phyloP scores from a whole-genome alignment of 1,284 basidiomycete genomes.

The Pulchroboletus neoregius region DNA sequence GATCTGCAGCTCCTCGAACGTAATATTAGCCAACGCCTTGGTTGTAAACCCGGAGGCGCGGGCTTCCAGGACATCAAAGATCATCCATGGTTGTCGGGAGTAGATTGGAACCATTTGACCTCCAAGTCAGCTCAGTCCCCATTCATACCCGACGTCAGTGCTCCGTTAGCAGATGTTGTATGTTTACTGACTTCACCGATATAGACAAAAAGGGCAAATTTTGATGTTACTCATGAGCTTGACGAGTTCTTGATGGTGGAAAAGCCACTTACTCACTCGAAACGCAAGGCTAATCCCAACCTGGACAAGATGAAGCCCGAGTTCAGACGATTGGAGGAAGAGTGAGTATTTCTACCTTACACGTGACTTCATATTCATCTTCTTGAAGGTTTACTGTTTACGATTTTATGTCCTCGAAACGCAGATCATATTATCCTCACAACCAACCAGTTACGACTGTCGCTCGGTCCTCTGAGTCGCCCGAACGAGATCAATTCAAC shows the following conservation, averaged over 20 bases:
- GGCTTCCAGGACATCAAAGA: slow-evolving; percentile 73
- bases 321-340: slow-evolving; percentile 88
- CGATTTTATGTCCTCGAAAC: slow-evolving; percentile 61
- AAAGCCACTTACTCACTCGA: slow-evolving; percentile 91
- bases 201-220: slow-evolving; percentile 91
- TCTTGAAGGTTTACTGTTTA: slow-evolving; percentile 67
- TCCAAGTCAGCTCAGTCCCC: slow-evolving; percentile 77
- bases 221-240: slow-evolving; percentile 95
- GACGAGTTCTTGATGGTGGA: slow-evolving; percentile 96
- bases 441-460: slow-evolving; percentile 61
- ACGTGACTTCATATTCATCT: slow-evolving; percentile 1
- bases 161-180: background rate
- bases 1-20: slow-evolving; percentile 74
- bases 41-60: slow-evolving; percentile 65
- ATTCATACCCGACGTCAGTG: slow-evolving; percentile 86
- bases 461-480: slow-evolving; percentile 40
- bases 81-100: slow-evolving; percentile 82
- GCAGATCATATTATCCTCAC: slow-evolving; percentile 76
- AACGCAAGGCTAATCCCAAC: slow-evolving; percentile 82
- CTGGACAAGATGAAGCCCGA: slow-evolving; percentile 86
- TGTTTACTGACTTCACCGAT: slow-evolving; percentile 14
- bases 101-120: slow-evolving; percentile 80
- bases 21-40: slow-evolving; percentile 76
- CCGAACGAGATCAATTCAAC: slow-evolving; percentile 31
- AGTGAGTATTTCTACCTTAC: slow-evolving; percentile 48